Base-by-base conservation (phyloP, 345 rosid species). In the Lepidium didymum region DNA sequence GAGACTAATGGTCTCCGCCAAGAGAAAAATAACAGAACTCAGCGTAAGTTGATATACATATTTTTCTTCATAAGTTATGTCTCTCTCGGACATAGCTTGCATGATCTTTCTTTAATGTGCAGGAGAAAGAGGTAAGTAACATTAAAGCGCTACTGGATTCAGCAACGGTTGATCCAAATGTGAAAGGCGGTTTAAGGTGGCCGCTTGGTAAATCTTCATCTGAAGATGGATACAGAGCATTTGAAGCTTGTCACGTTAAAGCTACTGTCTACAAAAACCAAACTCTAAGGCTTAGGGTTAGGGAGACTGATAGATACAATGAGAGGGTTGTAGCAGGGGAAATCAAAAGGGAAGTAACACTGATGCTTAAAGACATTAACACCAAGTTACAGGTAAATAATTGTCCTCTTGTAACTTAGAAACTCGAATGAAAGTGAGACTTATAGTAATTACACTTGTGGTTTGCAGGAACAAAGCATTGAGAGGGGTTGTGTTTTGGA, bases 131-230 rank as follows among this genome's bases (percentile, higher is more conserved):
- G 78, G 70, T 62, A 53, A 53, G 77, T 31, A 64, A 76, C 75
- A 80, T 91, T 6, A 72, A 53, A 27, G 73, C 57, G 19, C 61
- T 89, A 70, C 53, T 91, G 33, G 64, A 64, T 63, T 77, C 77
- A 41, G 89, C 87, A 12, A 72, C 82, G 58, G 11, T 84, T 67
- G 92, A 87, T 77, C 77, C 85, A 10, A 77, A 73, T 44, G 83
- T 70, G 72, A 87, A 84, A 72, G 94, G 96, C 15, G 90, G 96
- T 35, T 60, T 89, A 65, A 82, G 83, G 74, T 87, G 94, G 96
- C 81, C 84, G 6, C 7, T 79, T 25, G 85, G 81, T 45, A 77
- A 74, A 80, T 31, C 69, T 61, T 62, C 76, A 42, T 78, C 81
- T 7, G 81, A 60, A 11, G 63, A 81, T 46, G 79, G 87, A 75